These are phyloP conservation scores for Cytospora chrysosperma DNA, from an alignment of 2,329 filamentous ascomycete genomes.

Conservation along the genomic window DNA sequence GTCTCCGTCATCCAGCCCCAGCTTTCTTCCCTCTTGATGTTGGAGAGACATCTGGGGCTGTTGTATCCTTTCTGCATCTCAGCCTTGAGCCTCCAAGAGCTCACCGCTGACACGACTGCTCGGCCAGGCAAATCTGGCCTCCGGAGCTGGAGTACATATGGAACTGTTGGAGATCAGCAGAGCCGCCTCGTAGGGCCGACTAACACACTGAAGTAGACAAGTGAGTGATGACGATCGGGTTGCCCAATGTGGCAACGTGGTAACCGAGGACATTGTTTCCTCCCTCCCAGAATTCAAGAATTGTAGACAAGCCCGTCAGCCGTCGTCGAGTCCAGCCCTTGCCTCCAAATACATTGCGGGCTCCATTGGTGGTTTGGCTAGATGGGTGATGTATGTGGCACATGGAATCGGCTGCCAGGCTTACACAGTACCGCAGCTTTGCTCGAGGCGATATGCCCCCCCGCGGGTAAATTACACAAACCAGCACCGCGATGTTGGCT, in stretches of 20 bases:
- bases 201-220: neutral
- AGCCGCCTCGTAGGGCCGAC: constrained; percentile 7
- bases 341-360: neutral
- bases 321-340: neutral
- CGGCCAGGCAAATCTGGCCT: neutral
- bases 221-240: constrained; percentile 14
- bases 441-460: neutral
- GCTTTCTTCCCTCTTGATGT: neutral
- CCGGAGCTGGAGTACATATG: too few relatives aligned
- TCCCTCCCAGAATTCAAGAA: neutral
- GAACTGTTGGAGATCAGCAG: constrained; percentile 3
- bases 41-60: neutral
- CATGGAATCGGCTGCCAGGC: neutral
- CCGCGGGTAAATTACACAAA: neutral
- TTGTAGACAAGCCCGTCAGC: neutral
- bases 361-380: neutral
- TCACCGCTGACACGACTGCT: neutral
- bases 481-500: neutral
- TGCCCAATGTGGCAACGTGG: constrained; percentile 17
- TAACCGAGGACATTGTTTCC: neutral
- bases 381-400: neutral
- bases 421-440: neutral
- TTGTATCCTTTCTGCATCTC: neutral
- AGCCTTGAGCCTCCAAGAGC: neutral
- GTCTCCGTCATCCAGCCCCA: neutral